These are phyloP conservation scores for Geranium incanum DNA, from an alignment of 441 rosid genomes.

Conservation along the genomic window DNA sequence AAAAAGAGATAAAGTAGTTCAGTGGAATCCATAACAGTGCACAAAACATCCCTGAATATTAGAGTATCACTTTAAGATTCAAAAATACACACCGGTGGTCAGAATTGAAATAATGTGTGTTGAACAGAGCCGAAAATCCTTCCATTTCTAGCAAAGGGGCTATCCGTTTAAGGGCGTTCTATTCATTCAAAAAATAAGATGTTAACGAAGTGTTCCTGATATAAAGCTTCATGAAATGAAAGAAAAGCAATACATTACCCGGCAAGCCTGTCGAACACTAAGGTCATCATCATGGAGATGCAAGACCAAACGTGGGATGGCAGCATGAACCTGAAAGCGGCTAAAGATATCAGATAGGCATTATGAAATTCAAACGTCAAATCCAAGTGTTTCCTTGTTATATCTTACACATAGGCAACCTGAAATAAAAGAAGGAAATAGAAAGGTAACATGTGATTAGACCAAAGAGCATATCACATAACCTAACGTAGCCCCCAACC, in stretches of 20 bases:
- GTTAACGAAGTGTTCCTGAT: conserved; percentile 15
- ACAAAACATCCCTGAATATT: conserved; percentile 10
- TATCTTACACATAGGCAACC: neutral
- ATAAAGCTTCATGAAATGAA: conserved; percentile 19
- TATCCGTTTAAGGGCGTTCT: conserved; percentile 69
- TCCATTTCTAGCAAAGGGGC: conserved; percentile 62
- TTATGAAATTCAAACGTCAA: neutral
- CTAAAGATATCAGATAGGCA: conserved; percentile 7
- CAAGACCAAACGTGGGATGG: conserved; percentile 70
- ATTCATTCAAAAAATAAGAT: conserved; percentile 21
- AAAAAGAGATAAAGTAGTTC: conserved; percentile 16
- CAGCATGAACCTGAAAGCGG: conserved; percentile 62
- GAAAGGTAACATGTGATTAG: too few relatives aligned
- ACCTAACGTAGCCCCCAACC: too few relatives aligned
- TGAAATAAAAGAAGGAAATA: too few relatives aligned
- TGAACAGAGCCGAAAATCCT: conserved; percentile 45
- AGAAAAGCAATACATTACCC: conserved; percentile 38
- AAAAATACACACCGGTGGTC: conserved; percentile 58
- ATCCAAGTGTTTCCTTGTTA: conserved; percentile 3
- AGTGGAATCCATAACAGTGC: conserved; percentile 15
- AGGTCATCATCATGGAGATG: conserved; percentile 76
- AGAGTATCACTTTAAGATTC: conserved; percentile 13
- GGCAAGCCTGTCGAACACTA: conserved; percentile 75
- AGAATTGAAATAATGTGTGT: conserved; percentile 51
- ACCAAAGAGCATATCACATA: too few relatives aligned